A percentile compares a stretch with the other conserved stretches of the same genome.
These are phyloP conservation scores for Populus trichocarpa DNA, from an alignment of 441 rosid genomes.

Conservation along the genomic window DNA sequence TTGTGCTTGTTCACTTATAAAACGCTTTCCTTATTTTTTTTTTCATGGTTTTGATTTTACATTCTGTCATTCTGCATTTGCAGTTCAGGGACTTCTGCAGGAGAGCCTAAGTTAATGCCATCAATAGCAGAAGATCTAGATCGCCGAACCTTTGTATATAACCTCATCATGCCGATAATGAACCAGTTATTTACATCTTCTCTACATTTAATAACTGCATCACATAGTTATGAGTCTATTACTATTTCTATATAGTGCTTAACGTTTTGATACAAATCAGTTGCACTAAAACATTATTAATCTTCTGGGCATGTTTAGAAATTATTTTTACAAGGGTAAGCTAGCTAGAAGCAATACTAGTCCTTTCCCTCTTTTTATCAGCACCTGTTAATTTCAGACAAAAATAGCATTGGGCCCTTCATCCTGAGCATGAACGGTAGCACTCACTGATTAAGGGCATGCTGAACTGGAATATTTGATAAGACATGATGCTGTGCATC, in stretches of 20 bases:
- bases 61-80: conserved; percentile 21
- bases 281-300: background rate
- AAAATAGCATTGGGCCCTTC: background rate
- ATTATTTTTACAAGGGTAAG: background rate
- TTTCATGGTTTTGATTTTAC: background rate
- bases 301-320: background rate
- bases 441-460: background rate
- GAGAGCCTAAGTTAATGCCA: conserved; percentile 88
- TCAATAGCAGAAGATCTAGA: conserved; percentile 82
- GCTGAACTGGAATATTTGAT: background rate
- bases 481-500: conserved; percentile 1
- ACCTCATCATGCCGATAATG: conserved; percentile 79
- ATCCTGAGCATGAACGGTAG: background rate
- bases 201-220: background rate
- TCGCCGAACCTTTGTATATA: conserved; percentile 83
- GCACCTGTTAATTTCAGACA: background rate
- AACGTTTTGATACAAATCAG: background rate
- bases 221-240: background rate
- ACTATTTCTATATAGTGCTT: background rate
- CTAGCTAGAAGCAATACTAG: background rate
- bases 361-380: background rate
- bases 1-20: background rate
- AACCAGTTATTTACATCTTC: conserved; percentile 51
- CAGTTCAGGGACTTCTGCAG: conserved; percentile 95
- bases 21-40: background rate